These are phyloP conservation scores for Epichloe coenophiala DNA, from an alignment of 2,329 filamentous ascomycete species.

Conservation along the genomic window DNA sequence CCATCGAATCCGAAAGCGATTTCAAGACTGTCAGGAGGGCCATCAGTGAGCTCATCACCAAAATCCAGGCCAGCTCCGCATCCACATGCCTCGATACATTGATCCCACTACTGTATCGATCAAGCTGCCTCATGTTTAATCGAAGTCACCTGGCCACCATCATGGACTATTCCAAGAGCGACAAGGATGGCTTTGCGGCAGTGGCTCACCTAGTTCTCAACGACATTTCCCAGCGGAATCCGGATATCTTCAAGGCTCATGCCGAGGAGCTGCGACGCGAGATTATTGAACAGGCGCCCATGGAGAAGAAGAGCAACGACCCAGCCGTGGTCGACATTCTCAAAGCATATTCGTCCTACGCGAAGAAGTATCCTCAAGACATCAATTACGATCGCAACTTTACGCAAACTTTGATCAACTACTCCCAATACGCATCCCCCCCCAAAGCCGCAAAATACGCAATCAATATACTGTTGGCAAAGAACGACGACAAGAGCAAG, in stretches of 20 bases:
- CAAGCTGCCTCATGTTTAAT: slow-evolving; percentile 79
- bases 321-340: slow-evolving; percentile 72
- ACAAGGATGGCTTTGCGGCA: slow-evolving; percentile 63
- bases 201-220: slow-evolving; percentile 82
- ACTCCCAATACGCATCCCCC: slow-evolving; percentile 70
- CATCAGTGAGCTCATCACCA: slow-evolving; percentile 77
- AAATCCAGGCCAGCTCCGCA: slow-evolving; percentile 55
- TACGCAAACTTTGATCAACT: slow-evolving; percentile 65
- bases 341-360: slow-evolving; percentile 87
- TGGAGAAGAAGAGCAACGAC: slow-evolving; percentile 53
- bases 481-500: slow-evolving; percentile 56
- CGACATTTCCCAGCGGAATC: slow-evolving; percentile 80
- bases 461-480: slow-evolving; percentile 74
- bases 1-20: slow-evolving; percentile 73
- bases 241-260: slow-evolving; percentile 83
- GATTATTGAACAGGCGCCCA: slow-evolving; percentile 68
- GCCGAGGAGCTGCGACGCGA: slow-evolving; percentile 84
- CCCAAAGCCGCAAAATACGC: slow-evolving; percentile 85
- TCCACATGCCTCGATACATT: slow-evolving; percentile 62
- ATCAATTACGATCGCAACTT: slow-evolving; percentile 73
- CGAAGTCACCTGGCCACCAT: slow-evolving; percentile 85
- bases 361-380: slow-evolving; percentile 71
- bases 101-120: slow-evolving; percentile 69
- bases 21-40: slow-evolving; percentile 85
- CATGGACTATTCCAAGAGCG: slow-evolving; percentile 72